These are phyloP conservation scores for Aspergillus sclerotialis DNA, from an alignment of 2,329 filamentous ascomycete genomes.

Conservation along the genomic window DNA sequence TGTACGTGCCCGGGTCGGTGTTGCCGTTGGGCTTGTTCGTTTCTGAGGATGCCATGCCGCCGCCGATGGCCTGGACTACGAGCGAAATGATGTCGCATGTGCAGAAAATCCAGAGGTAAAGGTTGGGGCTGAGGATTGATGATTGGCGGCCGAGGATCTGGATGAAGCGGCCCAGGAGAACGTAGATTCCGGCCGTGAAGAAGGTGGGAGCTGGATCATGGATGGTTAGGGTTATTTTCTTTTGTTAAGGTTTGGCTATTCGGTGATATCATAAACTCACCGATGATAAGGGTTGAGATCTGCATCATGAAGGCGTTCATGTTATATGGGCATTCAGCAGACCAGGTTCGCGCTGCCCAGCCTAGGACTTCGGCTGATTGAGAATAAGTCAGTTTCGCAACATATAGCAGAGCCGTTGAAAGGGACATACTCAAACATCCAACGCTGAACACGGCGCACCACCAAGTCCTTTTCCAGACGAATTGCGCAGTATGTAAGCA, in stretches of 20 bases:
- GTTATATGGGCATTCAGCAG: conserved; percentile 44
- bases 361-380: conserved; percentile 37
- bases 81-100: conserved; percentile 50
- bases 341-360: conserved; percentile 45
- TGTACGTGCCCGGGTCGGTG: conserved; percentile 42
- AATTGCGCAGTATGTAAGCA: conserved; percentile 27
- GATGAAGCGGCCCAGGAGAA: conserved; percentile 45
- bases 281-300: conserved; percentile 38
- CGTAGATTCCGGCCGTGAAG: conserved; percentile 46
- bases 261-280: conserved; percentile 10
- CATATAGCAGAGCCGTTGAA: not conserved
- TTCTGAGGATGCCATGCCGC: conserved; percentile 41
- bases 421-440: conserved; percentile 27
- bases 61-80: conserved; percentile 50
- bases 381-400: conserved; percentile 3
- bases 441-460: conserved; percentile 29
- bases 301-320: conserved; percentile 44
- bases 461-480: conserved; percentile 32
- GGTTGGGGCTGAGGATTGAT: conserved; percentile 35
- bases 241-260: not conserved
- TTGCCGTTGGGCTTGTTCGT: conserved; percentile 40
- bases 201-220: conserved; percentile 39
- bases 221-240: not conserved
- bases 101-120: conserved; percentile 47
- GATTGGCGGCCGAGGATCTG: conserved; percentile 36